phyloP scores from a whole-genome alignment of 352 stramenopile species.

The Pythium aristosporum region DNA sequence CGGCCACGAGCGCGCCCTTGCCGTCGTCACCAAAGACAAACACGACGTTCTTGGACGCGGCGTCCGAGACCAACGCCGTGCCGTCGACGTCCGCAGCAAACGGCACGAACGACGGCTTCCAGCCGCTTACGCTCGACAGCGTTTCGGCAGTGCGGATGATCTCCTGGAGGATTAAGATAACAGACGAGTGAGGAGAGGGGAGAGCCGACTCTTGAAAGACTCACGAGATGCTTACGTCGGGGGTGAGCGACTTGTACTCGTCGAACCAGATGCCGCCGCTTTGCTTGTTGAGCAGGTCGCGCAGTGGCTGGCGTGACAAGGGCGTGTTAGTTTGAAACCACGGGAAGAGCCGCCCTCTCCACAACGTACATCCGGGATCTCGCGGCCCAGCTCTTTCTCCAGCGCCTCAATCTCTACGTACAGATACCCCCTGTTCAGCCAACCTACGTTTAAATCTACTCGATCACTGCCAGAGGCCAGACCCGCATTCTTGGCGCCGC shows the following conservation, averaged over 20 bases:
- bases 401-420: constrained; percentile 64
- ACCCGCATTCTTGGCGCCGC: constrained; percentile 49
- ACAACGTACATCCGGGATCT: constrained; percentile 53
- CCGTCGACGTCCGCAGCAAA: constrained; percentile 75
- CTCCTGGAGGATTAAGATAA: constrained; percentile 29
- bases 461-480: background rate
- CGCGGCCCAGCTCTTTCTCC: constrained; percentile 58
- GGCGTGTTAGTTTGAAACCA: background rate
- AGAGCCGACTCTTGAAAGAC: background rate
- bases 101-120: constrained; percentile 60
- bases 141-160: constrained; percentile 57
- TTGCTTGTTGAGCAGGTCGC: constrained; percentile 67
- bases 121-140: constrained; percentile 45
- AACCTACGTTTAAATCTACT: too few species aligned
- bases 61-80: constrained; percentile 61
- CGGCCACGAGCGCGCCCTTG: constrained; percentile 43
- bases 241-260: constrained; percentile 71
- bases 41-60: constrained; percentile 50
- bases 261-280: constrained; percentile 85
- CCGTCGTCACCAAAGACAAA: constrained; percentile 72
- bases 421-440: too few species aligned
- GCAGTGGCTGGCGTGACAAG: constrained; percentile 37
- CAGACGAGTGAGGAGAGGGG: background rate
- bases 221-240: constrained; percentile 24
- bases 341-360: background rate